A percentile compares a stretch with the other conserved stretches of the same genome.
Evolutionary conservation across 805 yeast genomes (phyloP).

Genomic region (Komagataella mondaviorum): DNA sequence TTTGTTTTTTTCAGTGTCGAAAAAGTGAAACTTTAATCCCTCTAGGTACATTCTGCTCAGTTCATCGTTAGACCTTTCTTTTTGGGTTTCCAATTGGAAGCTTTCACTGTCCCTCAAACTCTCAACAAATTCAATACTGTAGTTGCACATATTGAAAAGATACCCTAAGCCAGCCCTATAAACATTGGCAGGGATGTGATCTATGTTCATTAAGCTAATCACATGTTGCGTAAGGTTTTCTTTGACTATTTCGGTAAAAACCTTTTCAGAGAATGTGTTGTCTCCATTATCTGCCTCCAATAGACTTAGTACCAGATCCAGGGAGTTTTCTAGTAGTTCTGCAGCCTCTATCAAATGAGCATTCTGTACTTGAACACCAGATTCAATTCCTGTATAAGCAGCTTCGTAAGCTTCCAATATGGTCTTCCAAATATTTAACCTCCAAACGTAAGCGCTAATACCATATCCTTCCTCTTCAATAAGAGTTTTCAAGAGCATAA

Average conservation of each 20-base stretch:
- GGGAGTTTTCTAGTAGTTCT: neutral
- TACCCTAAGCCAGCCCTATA: conserved; percentile 24
- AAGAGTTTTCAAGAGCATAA: conserved; percentile 69
- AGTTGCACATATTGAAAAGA: conserved; percentile 46
- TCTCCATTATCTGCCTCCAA: conserved; percentile 36
- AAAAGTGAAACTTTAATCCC: conserved; percentile 27
- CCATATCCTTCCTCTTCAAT: conserved; percentile 84
- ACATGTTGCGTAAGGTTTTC: conserved; percentile 21
- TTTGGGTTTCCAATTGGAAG: conserved; percentile 8
- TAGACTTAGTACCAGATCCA: neutral
- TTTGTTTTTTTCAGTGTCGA: conserved; percentile 17
- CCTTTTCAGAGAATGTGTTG: conserved; percentile 32
- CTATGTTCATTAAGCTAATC: conserved; percentile 21
- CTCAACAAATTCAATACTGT: conserved; percentile 37
- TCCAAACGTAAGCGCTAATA: conserved; percentile 59
- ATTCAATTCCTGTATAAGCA: conserved; percentile 19
- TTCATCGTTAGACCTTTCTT: conserved; percentile 1
- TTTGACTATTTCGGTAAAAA: conserved; percentile 11
- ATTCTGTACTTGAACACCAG: neutral
- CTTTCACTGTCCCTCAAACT: neutral
- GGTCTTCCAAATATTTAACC: conserved; percentile 62
- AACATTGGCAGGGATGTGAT: conserved; percentile 3
- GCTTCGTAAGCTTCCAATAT: conserved; percentile 20
- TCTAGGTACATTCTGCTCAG: conserved; percentile 20
- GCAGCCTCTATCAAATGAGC: neutral